phyloP scores from a whole-genome alignment of 2,329 filamentous ascomycete genomes.

The Colletotrichum acutatum region DNA sequence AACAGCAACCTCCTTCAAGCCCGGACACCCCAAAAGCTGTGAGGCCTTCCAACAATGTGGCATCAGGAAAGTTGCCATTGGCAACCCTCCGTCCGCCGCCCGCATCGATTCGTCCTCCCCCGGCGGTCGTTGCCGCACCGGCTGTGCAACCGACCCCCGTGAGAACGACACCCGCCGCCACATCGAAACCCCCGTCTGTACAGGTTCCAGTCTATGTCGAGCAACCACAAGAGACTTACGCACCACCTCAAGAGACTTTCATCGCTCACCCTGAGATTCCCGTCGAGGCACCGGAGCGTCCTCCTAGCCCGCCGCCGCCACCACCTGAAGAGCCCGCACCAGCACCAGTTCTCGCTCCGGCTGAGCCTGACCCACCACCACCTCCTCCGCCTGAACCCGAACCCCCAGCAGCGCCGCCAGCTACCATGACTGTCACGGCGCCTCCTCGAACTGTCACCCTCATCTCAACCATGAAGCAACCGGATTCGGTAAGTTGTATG shows the following conservation, averaged over 20 bases:
- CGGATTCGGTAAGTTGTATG: slow-evolving; percentile 8
- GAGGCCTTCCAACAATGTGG: neutral
- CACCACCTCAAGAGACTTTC: neutral
- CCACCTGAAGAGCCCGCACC: slow-evolving; percentile 16
- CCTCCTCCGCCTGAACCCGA: neutral
- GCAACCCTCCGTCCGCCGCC: slow-evolving; percentile 10
- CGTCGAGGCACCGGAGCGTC: neutral
- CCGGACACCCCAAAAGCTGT: slow-evolving; percentile 15
- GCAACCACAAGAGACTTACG: neutral
- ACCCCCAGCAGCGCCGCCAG: slow-evolving; percentile 13
- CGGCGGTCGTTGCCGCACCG: neutral
- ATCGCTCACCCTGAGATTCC: slow-evolving; percentile 4
- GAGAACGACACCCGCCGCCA: neutral
- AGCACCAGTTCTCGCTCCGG: slow-evolving; percentile 23
- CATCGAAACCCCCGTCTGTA: neutral
- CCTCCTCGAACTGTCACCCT: slow-evolving; percentile 21
- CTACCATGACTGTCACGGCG: slow-evolving; percentile 24
- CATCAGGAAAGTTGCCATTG: neutral
- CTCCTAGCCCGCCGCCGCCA: slow-evolving; percentile 7
- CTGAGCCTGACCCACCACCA: slow-evolving; percentile 20
- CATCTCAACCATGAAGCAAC: slow-evolving; percentile 24
- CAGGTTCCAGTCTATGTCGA: neutral
- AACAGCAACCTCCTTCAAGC: slow-evolving; percentile 19
- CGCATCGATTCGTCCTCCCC: neutral
- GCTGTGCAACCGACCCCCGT: neutral